These are phyloP conservation scores for Ophiostoma piceae DNA, from an alignment of 2,329 filamentous ascomycete genomes.

Conservation along the genomic window DNA sequence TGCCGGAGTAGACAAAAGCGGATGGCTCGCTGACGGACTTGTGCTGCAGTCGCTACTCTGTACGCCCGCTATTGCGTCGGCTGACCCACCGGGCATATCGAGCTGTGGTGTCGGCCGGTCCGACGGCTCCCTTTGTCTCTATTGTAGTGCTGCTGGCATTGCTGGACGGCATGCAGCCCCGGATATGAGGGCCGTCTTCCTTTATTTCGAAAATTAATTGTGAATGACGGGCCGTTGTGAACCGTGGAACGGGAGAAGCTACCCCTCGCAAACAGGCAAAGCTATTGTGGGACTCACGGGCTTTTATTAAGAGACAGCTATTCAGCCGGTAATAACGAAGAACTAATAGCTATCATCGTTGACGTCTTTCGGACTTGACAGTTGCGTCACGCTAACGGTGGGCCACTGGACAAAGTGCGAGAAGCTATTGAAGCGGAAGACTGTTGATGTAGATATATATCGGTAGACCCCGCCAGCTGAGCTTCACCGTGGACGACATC, in stretches of 20 bases:
- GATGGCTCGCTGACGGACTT: neutral
- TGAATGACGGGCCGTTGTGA: neutral
- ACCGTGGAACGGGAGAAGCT: neutral
- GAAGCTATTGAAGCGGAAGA: neutral
- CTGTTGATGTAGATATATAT: too few species aligned
- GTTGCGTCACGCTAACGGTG: neutral
- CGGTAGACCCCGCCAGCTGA: neutral
- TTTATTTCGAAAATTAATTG: neutral
- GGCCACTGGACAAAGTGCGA: neutral
- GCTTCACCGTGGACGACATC: too few species aligned
- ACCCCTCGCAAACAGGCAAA: neutral
- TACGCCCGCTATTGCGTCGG: neutral
- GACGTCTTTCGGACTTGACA: slow-evolving; percentile 4
- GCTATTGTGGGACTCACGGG: neutral
- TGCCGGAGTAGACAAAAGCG: slow-evolving; percentile 8
- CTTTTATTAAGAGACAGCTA: neutral
- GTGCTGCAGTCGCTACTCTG: neutral
- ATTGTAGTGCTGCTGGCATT: neutral
- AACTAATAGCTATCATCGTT: neutral
- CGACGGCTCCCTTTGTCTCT: neutral
- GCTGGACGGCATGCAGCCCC: neutral
- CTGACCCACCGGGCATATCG: slow-evolving; percentile 2
- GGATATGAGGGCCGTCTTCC: neutral
- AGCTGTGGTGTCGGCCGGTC: neutral
- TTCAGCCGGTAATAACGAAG: neutral